Evolutionary conservation across 2,329 filamentous ascomycete species (phyloP), one percentile per base, ranked within the genome.

Genomic region (Talaromyces sp.): DNA sequence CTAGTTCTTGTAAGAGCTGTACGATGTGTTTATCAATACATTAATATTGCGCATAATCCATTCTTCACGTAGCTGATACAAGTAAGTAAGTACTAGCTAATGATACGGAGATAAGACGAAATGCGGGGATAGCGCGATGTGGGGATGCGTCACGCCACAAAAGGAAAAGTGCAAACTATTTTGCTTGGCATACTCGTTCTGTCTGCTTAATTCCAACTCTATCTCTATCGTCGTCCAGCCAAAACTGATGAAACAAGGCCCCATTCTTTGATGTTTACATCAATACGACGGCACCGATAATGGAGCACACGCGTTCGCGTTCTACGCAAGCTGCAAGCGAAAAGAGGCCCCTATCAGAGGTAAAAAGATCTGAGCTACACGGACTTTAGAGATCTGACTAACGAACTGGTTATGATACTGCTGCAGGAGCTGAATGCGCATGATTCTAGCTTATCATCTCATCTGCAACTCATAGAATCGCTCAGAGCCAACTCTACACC

Each of bases 401-500:
- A 33, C 49, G 39, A 39, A 61, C 5, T 10, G 10, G 10, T 14
- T 24, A 22, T 39, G 22, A 33, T 31, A 33, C 27, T 24, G n/a
- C 5, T 39, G 6, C 2, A 66, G 65, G 49, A 27, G 8, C n/a
- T 66, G 7, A 27, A 41, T 35, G 16, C 14, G 3, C 50, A 63
- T 24, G 76, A 80, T n/a, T 73, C 69, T 2, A 68, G 79, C 33
- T 70, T 82, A 3, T 70, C 73, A 39, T 76, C 74, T 3, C 80
- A 82, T 66, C 64, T 79, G 2, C 70, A 75, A 54, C 74, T 81
- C 68, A 69, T 80, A 9, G 70, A 74, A 16, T 71, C 74, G 66
- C 70, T 80, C 2, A 73, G 74, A 57, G 66, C 68, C 7, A 74
- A 78, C 50, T 68, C 7, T 73, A 75, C 39, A 71, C 73, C 13